Conservation (phyloP, 768 basidiomycete species). For the Lepiota venenata region DNA sequence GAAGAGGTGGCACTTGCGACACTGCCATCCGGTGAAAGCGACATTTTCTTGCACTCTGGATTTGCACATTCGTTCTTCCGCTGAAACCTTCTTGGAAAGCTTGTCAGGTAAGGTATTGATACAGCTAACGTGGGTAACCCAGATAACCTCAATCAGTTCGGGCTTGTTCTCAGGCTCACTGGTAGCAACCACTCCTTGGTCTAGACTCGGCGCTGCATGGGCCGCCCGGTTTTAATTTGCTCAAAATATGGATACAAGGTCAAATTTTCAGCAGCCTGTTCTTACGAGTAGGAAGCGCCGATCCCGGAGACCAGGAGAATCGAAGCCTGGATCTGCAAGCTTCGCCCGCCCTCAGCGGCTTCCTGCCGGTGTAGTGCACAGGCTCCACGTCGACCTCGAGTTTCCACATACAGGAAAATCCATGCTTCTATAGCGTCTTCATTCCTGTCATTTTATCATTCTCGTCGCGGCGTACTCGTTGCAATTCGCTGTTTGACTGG, state of each 20-base stretch:
- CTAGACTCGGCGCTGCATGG: conserved; percentile 5
- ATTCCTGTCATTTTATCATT: conserved; percentile 10
- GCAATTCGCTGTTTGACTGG: background rate
- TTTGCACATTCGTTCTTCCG: conserved; percentile 10
- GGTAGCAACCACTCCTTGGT: conserved; percentile 1
- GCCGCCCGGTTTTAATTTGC: background rate
- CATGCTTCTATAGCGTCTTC: conserved; percentile 3
- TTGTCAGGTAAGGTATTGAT: conserved; percentile 11
- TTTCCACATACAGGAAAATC: conserved; percentile 5
- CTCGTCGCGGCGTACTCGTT: conserved; percentile 10
- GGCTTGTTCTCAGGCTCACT: conserved; percentile 1
- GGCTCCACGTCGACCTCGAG: conserved; percentile 5
- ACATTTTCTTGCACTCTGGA: conserved; percentile 6
- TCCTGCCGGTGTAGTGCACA: conserved; percentile 1
- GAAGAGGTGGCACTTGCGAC: conserved; percentile 5
- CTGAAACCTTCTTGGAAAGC: conserved; percentile 12
- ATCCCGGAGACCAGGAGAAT: conserved; percentile 7
- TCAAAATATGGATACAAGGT: background rate
- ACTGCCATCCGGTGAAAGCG: conserved; percentile 8
- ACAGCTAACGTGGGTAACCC: conserved; percentile 6
- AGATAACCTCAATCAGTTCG: background rate
- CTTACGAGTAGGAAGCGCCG: background rate
- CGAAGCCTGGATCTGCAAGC: background rate
- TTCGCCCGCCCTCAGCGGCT: conserved; percentile 3
- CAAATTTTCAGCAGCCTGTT: background rate